These are phyloP conservation scores for Byssothecium circinans DNA, from an alignment of 2,329 filamentous ascomycete species.

Conservation along the genomic window DNA sequence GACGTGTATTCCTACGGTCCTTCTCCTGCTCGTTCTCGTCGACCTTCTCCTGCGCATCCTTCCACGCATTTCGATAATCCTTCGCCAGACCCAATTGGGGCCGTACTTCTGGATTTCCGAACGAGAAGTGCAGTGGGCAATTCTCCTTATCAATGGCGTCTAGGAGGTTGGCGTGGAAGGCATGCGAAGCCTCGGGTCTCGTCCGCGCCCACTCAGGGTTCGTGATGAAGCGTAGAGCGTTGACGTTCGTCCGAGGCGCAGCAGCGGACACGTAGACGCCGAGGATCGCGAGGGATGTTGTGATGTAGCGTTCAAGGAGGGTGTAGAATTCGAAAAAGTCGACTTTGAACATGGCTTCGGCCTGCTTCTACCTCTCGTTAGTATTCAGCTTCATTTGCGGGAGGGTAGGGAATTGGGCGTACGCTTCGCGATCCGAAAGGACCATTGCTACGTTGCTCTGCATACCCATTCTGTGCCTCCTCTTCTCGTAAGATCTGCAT, in stretches of 20 bases:
- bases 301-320: conserved; percentile 69
- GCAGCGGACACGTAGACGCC: conserved; percentile 54
- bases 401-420: conserved; percentile 4
- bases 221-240: conserved; percentile 37
- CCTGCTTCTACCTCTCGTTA: conserved; percentile 28
- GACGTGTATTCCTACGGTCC: conserved; percentile 38
- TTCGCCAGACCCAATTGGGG: conserved; percentile 67
- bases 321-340: conserved; percentile 79
- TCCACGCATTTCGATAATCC: conserved; percentile 72
- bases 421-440: conserved; percentile 23
- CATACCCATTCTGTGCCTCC: conserved; percentile 15
- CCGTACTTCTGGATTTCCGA: conserved; percentile 60
- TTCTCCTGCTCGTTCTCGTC: conserved; percentile 20
- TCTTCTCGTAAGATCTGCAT: conserved; percentile 26
- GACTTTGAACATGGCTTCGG: conserved; percentile 68
- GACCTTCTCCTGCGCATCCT: conserved; percentile 60
- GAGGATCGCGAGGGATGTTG: conserved; percentile 67
- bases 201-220: conserved; percentile 27
- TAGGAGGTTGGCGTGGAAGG: conserved; percentile 71
- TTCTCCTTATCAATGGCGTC: conserved; percentile 59
- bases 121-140: conserved; percentile 59
- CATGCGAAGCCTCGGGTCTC: conserved; percentile 47
- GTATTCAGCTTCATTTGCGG: neutral
- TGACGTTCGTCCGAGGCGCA: conserved; percentile 22
- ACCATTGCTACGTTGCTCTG: conserved; percentile 14